Evolutionary conservation across 768 basidiomycete genomes (phyloP), one percentile per base, ranked within the genome.

Genomic region (Suillus placidus): DNA sequence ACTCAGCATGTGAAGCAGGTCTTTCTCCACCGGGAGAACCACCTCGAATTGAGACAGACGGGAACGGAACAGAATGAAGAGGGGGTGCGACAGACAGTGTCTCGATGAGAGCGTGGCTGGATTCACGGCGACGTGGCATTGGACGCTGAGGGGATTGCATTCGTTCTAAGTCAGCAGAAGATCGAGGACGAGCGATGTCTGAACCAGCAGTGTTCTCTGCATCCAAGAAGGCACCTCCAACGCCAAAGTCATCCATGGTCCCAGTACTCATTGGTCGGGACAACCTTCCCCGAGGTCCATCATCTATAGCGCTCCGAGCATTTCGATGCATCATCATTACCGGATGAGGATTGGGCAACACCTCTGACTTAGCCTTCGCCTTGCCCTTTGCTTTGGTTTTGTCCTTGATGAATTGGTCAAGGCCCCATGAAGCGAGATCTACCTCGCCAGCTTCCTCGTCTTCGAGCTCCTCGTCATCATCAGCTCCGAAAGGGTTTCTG

Each of bases 351-450:
- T 83, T 85, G 26, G 84, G 84, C 18, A 86, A 72, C 14, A 74
- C 69, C 45, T 72, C 74, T 62, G 78, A 74, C 65, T 74, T 79
- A n/a, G 75, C 70, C 63, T 80, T 82, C 6, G 73, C 74, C 73
- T 76, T 85, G 70, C 77, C 84, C 67, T 82, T 83, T 20, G 71
- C 71, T 64, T 75, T 78, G 35, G 75, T 74, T 78, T 88, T 90
- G 69, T 90, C 87, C 69, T 91, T 90, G 67, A 92, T 87, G 77
- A 93, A 88, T 7, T 87, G 84, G 65, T 93, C 90, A 32, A 95
- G 81, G 4, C 93, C 93, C 93, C 92, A 95, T 20, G 92, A 93
- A 4, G 89, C 82, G 64, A 94, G 80, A 76, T 93, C 92, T 34
- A 93, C 90, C 72, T 94, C 93, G 38, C 84, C 83, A 51, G 82